phyloP scores from a whole-genome alignment of 495 filamentous ascomycete species.

The Clohesyomyces aquaticus region DNA sequence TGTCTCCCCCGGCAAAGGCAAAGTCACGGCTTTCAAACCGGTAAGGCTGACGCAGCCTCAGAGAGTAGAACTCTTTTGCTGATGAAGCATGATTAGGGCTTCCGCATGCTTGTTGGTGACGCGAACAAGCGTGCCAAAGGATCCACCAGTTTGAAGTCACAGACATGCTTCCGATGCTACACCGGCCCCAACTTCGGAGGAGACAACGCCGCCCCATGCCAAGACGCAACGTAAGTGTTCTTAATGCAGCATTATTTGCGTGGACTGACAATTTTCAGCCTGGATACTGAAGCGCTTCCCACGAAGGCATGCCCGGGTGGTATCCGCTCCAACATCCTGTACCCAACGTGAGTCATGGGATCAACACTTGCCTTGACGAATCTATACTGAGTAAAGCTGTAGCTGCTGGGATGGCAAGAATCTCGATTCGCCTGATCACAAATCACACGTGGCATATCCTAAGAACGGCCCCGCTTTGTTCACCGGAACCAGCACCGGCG shows the following conservation, averaged over 20 bases:
- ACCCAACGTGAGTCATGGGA: slow-evolving; percentile 31
- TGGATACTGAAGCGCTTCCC: slow-evolving; percentile 31
- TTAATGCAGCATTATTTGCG: neutral
- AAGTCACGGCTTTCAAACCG: slow-evolving; percentile 37
- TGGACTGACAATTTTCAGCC: neutral
- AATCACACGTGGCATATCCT: slow-evolving; percentile 36
- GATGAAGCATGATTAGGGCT: slow-evolving; percentile 19
- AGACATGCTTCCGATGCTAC: slow-evolving; percentile 37
- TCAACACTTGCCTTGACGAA: too few species aligned
- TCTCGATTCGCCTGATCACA: slow-evolving; percentile 34
- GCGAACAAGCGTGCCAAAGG: slow-evolving; percentile 19
- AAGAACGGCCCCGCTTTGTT: slow-evolving; percentile 20
- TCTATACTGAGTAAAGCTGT: neutral
- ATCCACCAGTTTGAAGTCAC: slow-evolving; percentile 11
- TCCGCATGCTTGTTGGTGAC: slow-evolving; percentile 40
- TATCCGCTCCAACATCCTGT: slow-evolving; percentile 37
- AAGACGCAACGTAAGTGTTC: slow-evolving; percentile 19
- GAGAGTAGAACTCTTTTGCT: neutral
- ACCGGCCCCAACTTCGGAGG: slow-evolving; percentile 31
- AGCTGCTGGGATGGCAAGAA: slow-evolving; percentile 38
- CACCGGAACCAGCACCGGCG: slow-evolving; percentile 19
- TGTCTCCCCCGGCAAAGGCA: slow-evolving; percentile 21
- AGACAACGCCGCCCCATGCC: slow-evolving; percentile 34
- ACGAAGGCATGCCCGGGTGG: slow-evolving; percentile 29
- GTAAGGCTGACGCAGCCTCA: slow-evolving; percentile 1